phyloP scores from a whole-genome alignment of 2,329 filamentous ascomycete species.

The Fusarium sp. region DNA sequence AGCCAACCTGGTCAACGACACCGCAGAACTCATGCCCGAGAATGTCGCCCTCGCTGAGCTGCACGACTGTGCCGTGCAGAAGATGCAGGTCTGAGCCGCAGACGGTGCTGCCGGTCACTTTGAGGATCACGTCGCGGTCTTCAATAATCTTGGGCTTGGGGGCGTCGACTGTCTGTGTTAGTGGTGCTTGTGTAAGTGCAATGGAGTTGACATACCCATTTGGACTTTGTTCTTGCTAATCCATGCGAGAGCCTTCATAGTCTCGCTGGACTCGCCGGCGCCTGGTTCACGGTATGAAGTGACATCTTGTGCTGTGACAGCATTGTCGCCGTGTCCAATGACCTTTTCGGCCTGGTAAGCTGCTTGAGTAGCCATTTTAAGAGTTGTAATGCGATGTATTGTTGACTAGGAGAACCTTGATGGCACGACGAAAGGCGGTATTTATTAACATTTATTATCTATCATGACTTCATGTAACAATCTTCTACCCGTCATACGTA shows the following conservation, averaged over 20 bases:
- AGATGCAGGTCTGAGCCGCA: conserved; percentile 70
- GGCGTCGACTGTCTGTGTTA: conserved; percentile 61
- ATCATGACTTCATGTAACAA: conserved; percentile 18
- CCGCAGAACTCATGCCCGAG: conserved; percentile 72
- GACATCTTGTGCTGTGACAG: conserved; percentile 75
- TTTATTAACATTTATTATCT: neutral
- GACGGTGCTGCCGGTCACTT: conserved; percentile 73
- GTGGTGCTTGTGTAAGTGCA: neutral
- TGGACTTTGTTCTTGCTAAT: conserved; percentile 83
- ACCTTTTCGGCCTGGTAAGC: conserved; percentile 74
- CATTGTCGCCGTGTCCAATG: conserved; percentile 74
- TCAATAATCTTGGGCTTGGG: conserved; percentile 79
- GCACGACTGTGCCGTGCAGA: conserved; percentile 65
- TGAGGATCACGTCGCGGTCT: conserved; percentile 80
- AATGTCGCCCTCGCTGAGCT: conserved; percentile 73
- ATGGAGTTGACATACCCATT: conserved; percentile 58
- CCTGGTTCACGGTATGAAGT: conserved; percentile 63
- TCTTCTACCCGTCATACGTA: conserved; percentile 13
- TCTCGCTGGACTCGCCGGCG: conserved; percentile 63
- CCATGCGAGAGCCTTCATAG: conserved; percentile 86
- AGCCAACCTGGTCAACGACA: conserved; percentile 65
- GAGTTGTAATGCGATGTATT: neutral
- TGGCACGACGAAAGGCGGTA: neutral
- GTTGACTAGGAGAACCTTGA: neutral
- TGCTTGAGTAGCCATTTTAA: conserved; percentile 62